These are phyloP conservation scores for Trichothecium roseum DNA, from an alignment of 2,329 filamentous ascomycete species.

Conservation along the genomic window DNA sequence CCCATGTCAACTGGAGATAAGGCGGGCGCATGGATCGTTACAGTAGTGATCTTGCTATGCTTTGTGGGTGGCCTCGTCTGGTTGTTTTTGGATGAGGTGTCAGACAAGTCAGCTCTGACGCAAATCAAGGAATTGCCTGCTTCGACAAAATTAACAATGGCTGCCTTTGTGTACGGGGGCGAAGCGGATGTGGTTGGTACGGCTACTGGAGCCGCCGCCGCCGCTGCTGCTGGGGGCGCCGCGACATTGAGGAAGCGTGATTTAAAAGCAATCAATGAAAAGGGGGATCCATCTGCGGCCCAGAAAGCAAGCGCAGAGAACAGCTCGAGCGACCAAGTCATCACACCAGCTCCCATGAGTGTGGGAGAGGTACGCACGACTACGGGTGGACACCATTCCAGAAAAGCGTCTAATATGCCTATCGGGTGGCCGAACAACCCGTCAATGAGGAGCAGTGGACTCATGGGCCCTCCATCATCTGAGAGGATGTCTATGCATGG, in stretches of 20 bases:
- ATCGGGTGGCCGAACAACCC: constrained; percentile 25
- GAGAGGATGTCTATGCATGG: constrained; percentile 8
- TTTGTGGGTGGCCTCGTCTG: constrained; percentile 43
- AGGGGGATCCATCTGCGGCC: constrained; percentile 5
- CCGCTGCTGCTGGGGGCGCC: constrained; percentile 13
- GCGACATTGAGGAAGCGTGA: constrained; percentile 10
- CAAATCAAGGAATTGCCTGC: constrained; percentile 18
- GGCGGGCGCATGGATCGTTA: constrained; percentile 58
- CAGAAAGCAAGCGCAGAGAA: background rate
- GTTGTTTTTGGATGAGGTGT: constrained; percentile 38
- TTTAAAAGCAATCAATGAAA: constrained; percentile 11
- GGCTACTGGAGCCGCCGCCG: constrained; percentile 5
- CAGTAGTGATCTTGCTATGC: constrained; percentile 42
- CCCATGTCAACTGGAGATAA: constrained; percentile 46
- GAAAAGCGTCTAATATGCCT: constrained; percentile 23
- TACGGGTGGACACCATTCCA: constrained; percentile 6
- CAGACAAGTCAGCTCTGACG: constrained; percentile 18
- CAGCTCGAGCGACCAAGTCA: background rate
- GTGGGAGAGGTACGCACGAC: background rate
- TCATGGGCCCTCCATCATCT: constrained; percentile 3
- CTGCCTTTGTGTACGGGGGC: background rate
- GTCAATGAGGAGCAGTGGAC: constrained; percentile 13
- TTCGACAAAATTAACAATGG: constrained; percentile 3
- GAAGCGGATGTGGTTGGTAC: constrained; percentile 3
- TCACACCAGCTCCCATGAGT: background rate